phyloP scores from a whole-genome alignment of 345 rosid genomes.

The Salix brachista region DNA sequence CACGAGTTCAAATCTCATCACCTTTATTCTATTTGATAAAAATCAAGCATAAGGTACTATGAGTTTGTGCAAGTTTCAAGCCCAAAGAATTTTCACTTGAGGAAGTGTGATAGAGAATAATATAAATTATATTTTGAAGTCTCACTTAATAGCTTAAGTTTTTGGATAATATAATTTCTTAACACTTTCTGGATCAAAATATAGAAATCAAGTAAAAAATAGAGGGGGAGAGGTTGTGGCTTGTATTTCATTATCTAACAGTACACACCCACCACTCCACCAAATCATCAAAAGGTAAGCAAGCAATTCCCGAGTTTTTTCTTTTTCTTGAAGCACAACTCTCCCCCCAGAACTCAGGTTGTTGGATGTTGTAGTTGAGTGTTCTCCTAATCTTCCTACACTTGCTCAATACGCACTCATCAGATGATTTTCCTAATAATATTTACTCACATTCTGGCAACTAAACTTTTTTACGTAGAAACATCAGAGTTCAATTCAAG shows the following conservation, averaged over 20 bases:
- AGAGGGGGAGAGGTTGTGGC: conserved; percentile 29
- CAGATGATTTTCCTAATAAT: conserved; percentile 14
- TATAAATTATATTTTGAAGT: too few relatives aligned
- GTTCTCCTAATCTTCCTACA: conserved; percentile 39
- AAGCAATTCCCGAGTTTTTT: conserved; percentile 38
- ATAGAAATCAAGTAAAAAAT: conserved; percentile 11
- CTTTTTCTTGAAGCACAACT: conserved; percentile 67
- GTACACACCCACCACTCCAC: conserved; percentile 9
- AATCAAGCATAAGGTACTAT: too few relatives aligned
- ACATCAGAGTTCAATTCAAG: background rate
- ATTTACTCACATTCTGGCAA: conserved; percentile 16
- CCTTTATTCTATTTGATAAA: too few relatives aligned
- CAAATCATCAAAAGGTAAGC: conserved; percentile 24
- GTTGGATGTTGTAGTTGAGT: conserved; percentile 51
- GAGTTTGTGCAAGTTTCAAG: too few relatives aligned
- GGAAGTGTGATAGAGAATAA: too few relatives aligned
- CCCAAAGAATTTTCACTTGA: too few relatives aligned
- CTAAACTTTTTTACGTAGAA: conserved; percentile 1
- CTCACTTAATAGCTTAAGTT: too few relatives aligned
- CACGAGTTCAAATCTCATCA: too few relatives aligned
- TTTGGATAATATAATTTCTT: too few relatives aligned
- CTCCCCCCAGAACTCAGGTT: conserved; percentile 26
- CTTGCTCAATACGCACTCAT: conserved; percentile 39
- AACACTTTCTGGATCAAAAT: conserved; percentile 9
- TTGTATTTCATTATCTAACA: conserved; percentile 35